Conservation (phyloP, 1,284 basidiomycete species). For the Microbotryomycetes sp. region DNA sequence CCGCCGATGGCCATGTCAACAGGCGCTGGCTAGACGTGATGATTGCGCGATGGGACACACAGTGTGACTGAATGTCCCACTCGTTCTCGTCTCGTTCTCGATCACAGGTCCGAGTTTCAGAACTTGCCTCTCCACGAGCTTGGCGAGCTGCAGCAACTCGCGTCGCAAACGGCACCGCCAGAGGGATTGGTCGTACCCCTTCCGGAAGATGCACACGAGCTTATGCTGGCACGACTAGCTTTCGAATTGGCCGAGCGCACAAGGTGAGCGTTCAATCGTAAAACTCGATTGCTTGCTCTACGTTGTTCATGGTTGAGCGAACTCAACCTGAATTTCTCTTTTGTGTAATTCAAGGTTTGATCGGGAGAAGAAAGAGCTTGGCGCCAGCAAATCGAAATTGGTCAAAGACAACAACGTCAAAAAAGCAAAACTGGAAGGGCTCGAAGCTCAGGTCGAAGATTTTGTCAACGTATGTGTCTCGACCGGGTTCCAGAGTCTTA, state of each 20-base stretch:
- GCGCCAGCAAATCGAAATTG: constrained; percentile 30
- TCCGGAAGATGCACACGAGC: constrained; percentile 26
- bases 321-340: not conserved
- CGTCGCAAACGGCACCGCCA: constrained; percentile 3
- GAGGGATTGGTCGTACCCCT: constrained; percentile 6
- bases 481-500: not conserved
- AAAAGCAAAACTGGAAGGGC: constrained; percentile 34
- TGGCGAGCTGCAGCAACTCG: constrained; percentile 17
- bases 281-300: not conserved
- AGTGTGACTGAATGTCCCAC: too few species aligned
- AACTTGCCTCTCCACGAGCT: constrained; percentile 26
- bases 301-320: not conserved
- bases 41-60: too few species aligned
- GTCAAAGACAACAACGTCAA: constrained; percentile 37
- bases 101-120: constrained; percentile 36
- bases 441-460: constrained; percentile 35
- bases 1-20: not conserved
- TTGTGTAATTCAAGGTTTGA: constrained; percentile 24
- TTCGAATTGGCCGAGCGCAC: constrained; percentile 33
- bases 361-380: constrained; percentile 33
- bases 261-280: constrained; percentile 17
- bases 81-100: too few species aligned
- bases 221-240: constrained; percentile 32
- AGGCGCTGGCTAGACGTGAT: not conserved
- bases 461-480: constrained; percentile 30